Evolutionary conservation across 2,329 filamentous ascomycete species (phyloP), one percentile per base, ranked within the genome.

Genomic region (Epichloe uncinata): DNA sequence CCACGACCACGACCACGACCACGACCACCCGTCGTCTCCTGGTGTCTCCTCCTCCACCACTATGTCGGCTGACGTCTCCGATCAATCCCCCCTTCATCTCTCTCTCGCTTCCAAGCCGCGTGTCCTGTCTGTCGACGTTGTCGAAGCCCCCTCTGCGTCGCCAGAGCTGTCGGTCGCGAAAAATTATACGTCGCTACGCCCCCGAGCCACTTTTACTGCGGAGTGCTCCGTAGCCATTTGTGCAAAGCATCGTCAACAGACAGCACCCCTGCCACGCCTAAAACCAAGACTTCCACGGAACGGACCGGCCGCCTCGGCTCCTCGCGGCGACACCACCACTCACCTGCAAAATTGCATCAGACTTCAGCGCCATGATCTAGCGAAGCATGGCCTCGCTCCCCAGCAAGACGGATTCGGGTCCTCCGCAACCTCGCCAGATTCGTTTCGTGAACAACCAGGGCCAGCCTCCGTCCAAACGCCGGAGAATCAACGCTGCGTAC

Each of bases 391-490:
- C 71, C 56, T 69, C 70, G 51, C 62, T 70, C 58, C 64, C 69
- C 58, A 72, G 71, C 54, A 61, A 61, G 58, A 59, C 61, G 58
- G 64, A 66, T 52, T 58, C 60, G 68, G 60, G 55, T 55, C 61
- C 56, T 54, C 68, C 72, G 43, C 74, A 69, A 50, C 80, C 49
- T 37, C 52, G 77, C 64, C 75, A 77, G 63, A 86, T 87, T 57
- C 83, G 85, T 58, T 91, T 90, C 64, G 85, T 91, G 58, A 85
- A 87, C 56, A 88, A 83, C 60, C 84, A 89, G 67, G 85, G 86
- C 54, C 84, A 87, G 56, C 86, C 86, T 45, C 85, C 86, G 54
- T 83, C 84, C 26, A 91, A 90, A 67, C 75, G 85, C 58, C 77
- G 86, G 62, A 76, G 86, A 59, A 86, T 91, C 61, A 87, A 83